Conservation (phyloP, 2,329 filamentous ascomycete genomes). For the Fusarium scirpi region DNA sequence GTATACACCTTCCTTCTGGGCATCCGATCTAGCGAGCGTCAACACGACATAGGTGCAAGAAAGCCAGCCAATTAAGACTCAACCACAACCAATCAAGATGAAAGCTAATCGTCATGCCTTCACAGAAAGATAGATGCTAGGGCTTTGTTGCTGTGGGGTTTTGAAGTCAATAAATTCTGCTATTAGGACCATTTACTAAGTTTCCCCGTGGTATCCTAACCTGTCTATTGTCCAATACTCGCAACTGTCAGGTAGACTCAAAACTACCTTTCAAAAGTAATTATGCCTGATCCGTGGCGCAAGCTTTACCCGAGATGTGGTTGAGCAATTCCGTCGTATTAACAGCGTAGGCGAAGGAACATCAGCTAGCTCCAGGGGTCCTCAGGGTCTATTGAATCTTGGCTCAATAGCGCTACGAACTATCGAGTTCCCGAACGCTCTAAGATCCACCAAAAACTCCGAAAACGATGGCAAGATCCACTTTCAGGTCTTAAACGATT, state of each 20-base stretch:
- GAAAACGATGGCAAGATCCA: neutral
- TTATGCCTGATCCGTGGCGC: neutral
- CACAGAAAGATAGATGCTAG: too few species aligned
- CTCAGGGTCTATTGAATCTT: neutral
- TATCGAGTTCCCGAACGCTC: conserved; percentile 15
- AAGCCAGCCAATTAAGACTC: too few species aligned
- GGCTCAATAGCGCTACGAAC: neutral
- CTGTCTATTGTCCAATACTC: accelerated
- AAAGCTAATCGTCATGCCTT: too few species aligned
- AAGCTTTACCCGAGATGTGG: neutral
- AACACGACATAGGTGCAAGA: too few species aligned
- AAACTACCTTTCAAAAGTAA: neutral
- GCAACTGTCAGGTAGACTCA: neutral
- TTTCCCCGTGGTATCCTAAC: neutral
- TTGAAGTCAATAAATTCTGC: neutral
- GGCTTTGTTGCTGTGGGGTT: too few species aligned
- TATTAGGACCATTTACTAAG: neutral
- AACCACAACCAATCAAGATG: too few species aligned
- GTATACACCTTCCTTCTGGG: too few species aligned
- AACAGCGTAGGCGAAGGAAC: neutral
- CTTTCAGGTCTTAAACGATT: neutral
- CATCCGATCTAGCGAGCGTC: too few species aligned
- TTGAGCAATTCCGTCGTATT: neutral
- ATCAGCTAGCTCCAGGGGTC: neutral
- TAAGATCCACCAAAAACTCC: neutral